Percentiles rank a stretch among this genome's conserved stretches.
Evolutionary conservation across 2,329 filamentous ascomycete species (phyloP).

Genomic region (Aspergillus sp.): DNA sequence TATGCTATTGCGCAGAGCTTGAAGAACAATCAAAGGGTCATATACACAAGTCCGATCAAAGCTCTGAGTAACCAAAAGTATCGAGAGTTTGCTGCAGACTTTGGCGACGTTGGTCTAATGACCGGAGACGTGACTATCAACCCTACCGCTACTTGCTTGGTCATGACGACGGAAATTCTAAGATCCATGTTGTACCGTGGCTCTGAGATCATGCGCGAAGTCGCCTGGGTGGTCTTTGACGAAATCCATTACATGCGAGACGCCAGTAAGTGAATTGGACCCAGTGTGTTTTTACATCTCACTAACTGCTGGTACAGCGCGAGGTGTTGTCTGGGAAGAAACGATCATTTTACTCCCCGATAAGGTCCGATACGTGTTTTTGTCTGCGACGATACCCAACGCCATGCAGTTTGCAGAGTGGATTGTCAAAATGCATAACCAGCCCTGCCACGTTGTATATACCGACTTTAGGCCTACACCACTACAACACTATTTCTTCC

Average conservation of each 20-base stretch:
- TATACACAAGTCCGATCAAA: conserved; percentile 99
- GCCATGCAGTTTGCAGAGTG: conserved; percentile 99
- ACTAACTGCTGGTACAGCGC: conserved; percentile 44
- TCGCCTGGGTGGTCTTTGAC: conserved; percentile 97
- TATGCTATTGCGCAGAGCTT: conserved; percentile 97
- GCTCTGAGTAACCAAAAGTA: conserved; percentile 98
- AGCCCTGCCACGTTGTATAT: conserved; percentile 98
- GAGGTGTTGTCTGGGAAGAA: conserved; percentile 99
- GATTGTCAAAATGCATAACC: conserved; percentile 97
- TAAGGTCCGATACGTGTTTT: conserved; percentile 97
- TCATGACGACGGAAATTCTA: conserved; percentile 99
- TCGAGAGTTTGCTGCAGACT: conserved; percentile 90
- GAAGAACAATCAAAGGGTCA: conserved; percentile 96
- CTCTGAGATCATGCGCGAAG: conserved; percentile 99
- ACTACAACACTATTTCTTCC: conserved; percentile 97
- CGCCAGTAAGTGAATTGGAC: conserved; percentile 53
- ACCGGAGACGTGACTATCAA: conserved; percentile 99
- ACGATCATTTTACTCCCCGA: conserved; percentile 97
- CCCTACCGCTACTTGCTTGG: conserved; percentile 92
- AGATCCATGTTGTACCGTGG: conserved; percentile 97
- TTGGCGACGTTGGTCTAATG: conserved; percentile 97
- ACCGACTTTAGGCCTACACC: conserved; percentile 97
- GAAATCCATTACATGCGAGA: conserved; percentile 99
- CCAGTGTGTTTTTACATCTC: not conserved
- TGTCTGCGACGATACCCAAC: conserved; percentile 97